These are phyloP conservation scores for Fusarium stilboides DNA, from an alignment of 2,329 filamentous ascomycete species.

Conservation along the genomic window DNA sequence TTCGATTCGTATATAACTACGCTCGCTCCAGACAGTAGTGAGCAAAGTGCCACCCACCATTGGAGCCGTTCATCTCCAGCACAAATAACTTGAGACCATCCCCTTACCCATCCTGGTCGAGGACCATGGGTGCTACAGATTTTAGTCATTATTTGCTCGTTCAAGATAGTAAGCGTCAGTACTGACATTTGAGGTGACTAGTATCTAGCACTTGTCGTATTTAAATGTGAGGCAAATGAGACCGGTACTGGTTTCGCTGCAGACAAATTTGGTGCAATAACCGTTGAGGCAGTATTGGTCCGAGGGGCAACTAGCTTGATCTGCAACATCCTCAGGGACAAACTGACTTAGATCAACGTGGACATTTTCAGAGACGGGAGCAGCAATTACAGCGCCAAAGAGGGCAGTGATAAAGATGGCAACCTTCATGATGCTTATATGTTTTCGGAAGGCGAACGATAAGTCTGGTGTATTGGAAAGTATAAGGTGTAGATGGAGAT, in stretches of 20 bases:
- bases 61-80: too few relatives aligned
- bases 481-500: too few relatives aligned
- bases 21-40: too few relatives aligned
- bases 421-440: neutral
- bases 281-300: neutral
- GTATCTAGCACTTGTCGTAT: neutral
- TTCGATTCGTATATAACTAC: too few relatives aligned
- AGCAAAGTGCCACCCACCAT: too few relatives aligned
- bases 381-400: neutral
- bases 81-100: too few relatives aligned
- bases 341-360: neutral
- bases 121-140: too few relatives aligned
- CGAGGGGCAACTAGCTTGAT: neutral
- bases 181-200: too few relatives aligned
- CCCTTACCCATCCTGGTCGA: too few relatives aligned
- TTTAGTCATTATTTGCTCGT: too few relatives aligned
- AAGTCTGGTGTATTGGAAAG: too few relatives aligned
- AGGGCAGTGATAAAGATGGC: neutral
- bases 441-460: neutral
- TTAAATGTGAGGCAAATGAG: neutral
- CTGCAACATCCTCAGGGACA: neutral
- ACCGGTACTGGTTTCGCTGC: neutral
- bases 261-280: neutral
- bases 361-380: neutral
- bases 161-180: too few relatives aligned